phyloP scores from a whole-genome alignment of 768 basidiomycete species.

The Lactifluus subvellereus region DNA sequence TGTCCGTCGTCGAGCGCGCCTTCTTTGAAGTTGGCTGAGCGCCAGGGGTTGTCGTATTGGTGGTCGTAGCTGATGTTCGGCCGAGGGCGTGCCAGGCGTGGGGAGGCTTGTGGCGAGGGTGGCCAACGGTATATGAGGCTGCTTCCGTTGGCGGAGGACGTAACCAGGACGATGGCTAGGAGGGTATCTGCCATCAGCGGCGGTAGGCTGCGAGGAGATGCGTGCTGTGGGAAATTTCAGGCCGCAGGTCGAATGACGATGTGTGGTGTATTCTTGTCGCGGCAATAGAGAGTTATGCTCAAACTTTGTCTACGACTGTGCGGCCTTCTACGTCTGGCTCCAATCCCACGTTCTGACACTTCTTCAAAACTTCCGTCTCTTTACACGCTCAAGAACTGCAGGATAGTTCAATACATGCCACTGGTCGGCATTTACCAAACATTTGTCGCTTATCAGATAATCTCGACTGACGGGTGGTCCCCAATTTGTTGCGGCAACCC shows the following conservation, averaged over 20 bases:
- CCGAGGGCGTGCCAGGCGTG: slow-evolving; percentile 66
- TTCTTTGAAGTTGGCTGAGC: slow-evolving; percentile 47
- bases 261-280: neutral
- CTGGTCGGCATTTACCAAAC: too few species aligned
- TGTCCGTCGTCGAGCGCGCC: slow-evolving; percentile 32
- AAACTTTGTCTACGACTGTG: too few species aligned
- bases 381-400: too few species aligned
- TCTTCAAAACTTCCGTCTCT: too few species aligned
- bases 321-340: too few species aligned
- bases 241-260: neutral
- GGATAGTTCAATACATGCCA: too few species aligned
- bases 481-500: too few species aligned
- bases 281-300: too few species aligned
- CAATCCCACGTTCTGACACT: too few species aligned
- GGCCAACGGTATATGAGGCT: slow-evolving; percentile 84
- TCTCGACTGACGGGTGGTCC: too few species aligned
- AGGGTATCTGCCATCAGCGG: slow-evolving; percentile 66
- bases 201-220: neutral
- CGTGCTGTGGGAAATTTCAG: neutral
- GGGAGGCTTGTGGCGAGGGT: slow-evolving; percentile 54
- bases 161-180: slow-evolving; percentile 75
- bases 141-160: slow-evolving; percentile 75
- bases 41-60: slow-evolving; percentile 70
- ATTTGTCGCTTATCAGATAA: neutral
- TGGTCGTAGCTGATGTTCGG: slow-evolving; percentile 43